A percentile compares a stretch with the other conserved stretches of the same genome.
phyloP scores from a whole-genome alignment of 2,329 filamentous ascomycete genomes.

The Ceratocystis ficicola region DNA sequence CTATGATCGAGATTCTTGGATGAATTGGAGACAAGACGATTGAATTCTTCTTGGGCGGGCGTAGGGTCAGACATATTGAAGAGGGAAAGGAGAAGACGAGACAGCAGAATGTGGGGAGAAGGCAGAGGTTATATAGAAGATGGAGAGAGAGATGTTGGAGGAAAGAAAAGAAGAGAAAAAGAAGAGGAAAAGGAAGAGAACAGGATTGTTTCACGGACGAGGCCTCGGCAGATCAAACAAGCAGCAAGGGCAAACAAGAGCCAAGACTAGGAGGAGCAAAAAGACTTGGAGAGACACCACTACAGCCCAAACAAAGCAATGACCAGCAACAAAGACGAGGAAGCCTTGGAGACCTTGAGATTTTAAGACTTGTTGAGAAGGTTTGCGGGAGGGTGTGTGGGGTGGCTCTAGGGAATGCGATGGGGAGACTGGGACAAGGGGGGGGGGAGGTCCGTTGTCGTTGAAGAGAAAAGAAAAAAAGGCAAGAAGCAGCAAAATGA shows the following conservation, averaged over 20 bases:
- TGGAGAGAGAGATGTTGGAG: neutral
- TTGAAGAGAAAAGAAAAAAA: neutral
- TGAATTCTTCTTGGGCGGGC: constrained; percentile 55
- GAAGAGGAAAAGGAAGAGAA: neutral
- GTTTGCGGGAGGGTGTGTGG: neutral
- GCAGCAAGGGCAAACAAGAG: constrained; percentile 12
- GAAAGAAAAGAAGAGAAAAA: neutral
- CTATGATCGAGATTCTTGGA: constrained; percentile 28
- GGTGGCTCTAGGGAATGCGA: constrained; percentile 10
- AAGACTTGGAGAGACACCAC: neutral
- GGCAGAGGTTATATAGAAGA: constrained; percentile 15
- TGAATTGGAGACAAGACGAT: constrained; percentile 48
- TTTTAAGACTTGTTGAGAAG: constrained; percentile 11
- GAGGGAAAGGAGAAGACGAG: constrained; percentile 22
- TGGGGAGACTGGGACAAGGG: neutral
- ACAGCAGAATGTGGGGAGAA: neutral
- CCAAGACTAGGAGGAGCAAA: constrained; percentile 8
- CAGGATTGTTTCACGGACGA: constrained; percentile 9
- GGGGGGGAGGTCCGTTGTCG: neutral
- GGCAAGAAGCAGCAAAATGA: neutral
- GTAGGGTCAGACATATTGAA: constrained; percentile 43
- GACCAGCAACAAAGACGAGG: constrained; percentile 14
- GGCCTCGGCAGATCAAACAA: constrained; percentile 13
- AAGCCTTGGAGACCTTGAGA: neutral
- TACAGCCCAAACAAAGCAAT: constrained; percentile 17